phyloP scores from a whole-genome alignment of 306 rosid genomes.

The Malus orientalis region DNA sequence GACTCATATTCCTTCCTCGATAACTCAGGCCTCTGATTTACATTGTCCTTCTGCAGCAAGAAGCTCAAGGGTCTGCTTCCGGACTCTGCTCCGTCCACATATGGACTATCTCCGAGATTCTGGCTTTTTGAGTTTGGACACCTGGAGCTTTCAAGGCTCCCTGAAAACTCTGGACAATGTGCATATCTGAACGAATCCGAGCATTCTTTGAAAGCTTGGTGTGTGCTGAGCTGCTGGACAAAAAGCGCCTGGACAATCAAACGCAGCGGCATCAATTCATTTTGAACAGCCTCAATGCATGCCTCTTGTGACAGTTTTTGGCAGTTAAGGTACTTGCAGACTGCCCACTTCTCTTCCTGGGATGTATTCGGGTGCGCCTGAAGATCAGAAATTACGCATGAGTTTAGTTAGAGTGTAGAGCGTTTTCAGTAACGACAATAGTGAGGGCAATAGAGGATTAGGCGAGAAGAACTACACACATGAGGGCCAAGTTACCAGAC shows the following conservation, averaged over 20 bases:
- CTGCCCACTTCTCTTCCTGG: constrained; percentile 71
- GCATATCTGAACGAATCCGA: constrained; percentile 65
- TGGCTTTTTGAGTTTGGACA: constrained; percentile 54
- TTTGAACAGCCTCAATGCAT: constrained; percentile 85
- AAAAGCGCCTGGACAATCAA: constrained; percentile 82
- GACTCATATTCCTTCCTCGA: constrained; percentile 62
- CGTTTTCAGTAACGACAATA: too few relatives aligned
- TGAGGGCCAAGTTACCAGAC: too few relatives aligned
- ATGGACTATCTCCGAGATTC: constrained; percentile 51
- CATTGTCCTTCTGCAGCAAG: constrained; percentile 43
- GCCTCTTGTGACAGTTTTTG: constrained; percentile 73
- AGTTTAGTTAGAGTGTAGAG: too few relatives aligned
- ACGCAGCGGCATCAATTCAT: constrained; percentile 84
- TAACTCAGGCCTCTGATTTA: constrained; percentile 40
- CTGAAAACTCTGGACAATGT: constrained; percentile 53
- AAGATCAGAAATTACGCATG: not conserved
- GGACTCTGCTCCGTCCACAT: constrained; percentile 46
- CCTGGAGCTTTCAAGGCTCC: constrained; percentile 56
- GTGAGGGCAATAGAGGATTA: too few relatives aligned
- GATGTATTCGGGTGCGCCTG: constrained; percentile 51
- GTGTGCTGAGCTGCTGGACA: constrained; percentile 71
- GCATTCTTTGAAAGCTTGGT: constrained; percentile 78
- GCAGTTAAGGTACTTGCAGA: constrained; percentile 72
- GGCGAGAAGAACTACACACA: too few relatives aligned
- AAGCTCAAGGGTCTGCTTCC: constrained; percentile 51